Base-by-base conservation (phyloP, 148 eudicot genomes). In the Nepenthes gracilis region DNA sequence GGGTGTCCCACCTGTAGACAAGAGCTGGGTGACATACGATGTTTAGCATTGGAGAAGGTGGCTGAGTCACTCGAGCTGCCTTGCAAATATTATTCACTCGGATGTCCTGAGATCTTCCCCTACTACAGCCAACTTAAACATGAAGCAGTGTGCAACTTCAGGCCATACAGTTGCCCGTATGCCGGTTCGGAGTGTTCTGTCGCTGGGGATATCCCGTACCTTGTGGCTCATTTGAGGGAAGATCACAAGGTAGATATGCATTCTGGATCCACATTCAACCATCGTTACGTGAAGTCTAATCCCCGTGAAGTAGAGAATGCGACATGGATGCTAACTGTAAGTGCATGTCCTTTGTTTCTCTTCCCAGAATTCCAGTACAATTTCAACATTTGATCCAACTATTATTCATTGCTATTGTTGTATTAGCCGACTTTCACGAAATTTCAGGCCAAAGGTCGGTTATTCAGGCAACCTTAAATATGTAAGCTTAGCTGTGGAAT, bases 181-280 rank as follows among this genome's bases (percentile, higher is more conserved):
- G 96, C 96, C 56, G 96, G 96, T 53, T 88, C 91, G 35, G 96
- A 88, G 65, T 88, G 96, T 65, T 80, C 91, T 12, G 78, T 70
- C 36, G 69, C 73, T 55, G 96, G 96, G 14, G 91, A 85, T 67
- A 88, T 88, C 60, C 88, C 88, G 1, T 80, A 59, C 63, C 74
- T 88, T 1, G 88, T 88, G 58, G 43, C 84, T 66, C 96, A 88
- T 75, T 69, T 88, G 70, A 74, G 84, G 67, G 96, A 88, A 63
- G 86, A 88, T 58, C 96, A 88, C 75, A 88, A 88, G 68, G 96
- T 88, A 13, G 96, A 88, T 61, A 88, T 88, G 96, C 91, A 88
- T 69, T 80, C 91, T 50, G 96, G 96, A 55, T 85, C 86, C 71
- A 88, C 96, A 23, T 88, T 88, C 64, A 88, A 88, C 65, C 96